Evolutionary conservation across 768 basidiomycete genomes (phyloP), one percentile per base, ranked within the genome.

Genomic region (Hygrophorus russula): DNA sequence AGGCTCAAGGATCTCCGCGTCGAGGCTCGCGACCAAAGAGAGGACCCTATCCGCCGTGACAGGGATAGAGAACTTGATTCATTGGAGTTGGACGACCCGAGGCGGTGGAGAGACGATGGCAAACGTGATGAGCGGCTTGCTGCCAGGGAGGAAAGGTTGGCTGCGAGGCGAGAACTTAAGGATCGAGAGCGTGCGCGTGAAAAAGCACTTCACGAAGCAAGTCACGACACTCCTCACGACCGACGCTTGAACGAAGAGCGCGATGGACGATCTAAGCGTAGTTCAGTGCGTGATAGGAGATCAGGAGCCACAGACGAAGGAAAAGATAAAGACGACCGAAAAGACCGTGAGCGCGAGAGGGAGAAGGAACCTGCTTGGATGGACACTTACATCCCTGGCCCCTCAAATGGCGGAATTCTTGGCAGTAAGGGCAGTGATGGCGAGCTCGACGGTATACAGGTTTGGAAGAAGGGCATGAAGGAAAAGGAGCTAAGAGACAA

Each of bases 351-450:
- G 40, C 68, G 71, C 44, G 78, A 79, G 51, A 77, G 75, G 52
- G 88, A 91, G 65, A 87, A 83, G 53, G 88, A 90, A 56, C 88
- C 87, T 17, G 87, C 87, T 13, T 91, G 87, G 87, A 91, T 91
- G 87, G 88, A 89, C 50, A 78, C 83, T 14, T 88, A 87, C 56
- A 71, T 88, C 47, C 85, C 86, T 10, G 69, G 63, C 40, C 70
- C 69, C 17, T 58, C 75, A 13, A 64, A 62, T 27, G 63, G 67
- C 37, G 82, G 80, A 11, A 78, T 85, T 42, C 66, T 85, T 42
- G 82, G 83, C 13, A 74, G 74, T 6, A 73, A 73, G 47, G 65
- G 64, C 27, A 59, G 62, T 19, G 71, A 74, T 38, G 87, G 82
- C 14, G 82, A 83, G 54, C 64, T 87, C 18, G 87, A 90, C 57